These are phyloP conservation scores for Flammula alnicola DNA, from an alignment of 1,284 basidiomycete genomes.

Conservation along the genomic window DNA sequence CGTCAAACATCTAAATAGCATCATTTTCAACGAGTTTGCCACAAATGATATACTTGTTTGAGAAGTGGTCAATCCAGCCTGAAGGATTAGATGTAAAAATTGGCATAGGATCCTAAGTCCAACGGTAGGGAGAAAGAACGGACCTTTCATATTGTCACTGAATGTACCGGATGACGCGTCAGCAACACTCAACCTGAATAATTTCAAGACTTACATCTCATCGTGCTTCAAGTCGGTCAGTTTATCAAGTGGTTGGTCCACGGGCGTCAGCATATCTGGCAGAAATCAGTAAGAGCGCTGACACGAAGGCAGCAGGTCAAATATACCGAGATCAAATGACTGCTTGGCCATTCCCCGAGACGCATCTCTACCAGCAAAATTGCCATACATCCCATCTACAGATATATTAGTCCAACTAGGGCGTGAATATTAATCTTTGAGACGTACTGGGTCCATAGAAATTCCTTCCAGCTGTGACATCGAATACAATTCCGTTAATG, in stretches of 20 bases:
- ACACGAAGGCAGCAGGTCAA: neutral
- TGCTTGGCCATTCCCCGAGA: constrained; percentile 97
- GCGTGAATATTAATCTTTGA: constrained; percentile 1
- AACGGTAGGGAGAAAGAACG: constrained; percentile 5
- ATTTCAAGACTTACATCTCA: constrained; percentile 73
- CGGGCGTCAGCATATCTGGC: constrained; percentile 86
- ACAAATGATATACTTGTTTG: constrained; percentile 85
- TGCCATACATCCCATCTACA: constrained; percentile 92
- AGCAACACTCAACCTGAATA: constrained; percentile 11
- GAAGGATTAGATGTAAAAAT: constrained; percentile 1
- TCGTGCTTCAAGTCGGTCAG: constrained; percentile 76
- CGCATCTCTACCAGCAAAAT: constrained; percentile 94
- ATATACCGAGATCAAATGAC: constrained; percentile 86
- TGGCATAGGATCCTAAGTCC: neutral
- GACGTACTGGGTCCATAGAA: constrained; percentile 92
- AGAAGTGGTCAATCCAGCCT: constrained; percentile 92
- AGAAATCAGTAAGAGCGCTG: constrained; percentile 3
- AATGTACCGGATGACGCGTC: neutral
- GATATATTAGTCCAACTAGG: neutral
- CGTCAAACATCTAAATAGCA: constrained; percentile 37
- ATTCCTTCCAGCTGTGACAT: constrained; percentile 85
- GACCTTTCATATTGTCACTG: constrained; percentile 90
- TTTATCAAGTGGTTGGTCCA: constrained; percentile 87
- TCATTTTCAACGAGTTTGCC: constrained; percentile 84
- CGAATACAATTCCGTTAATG: constrained; percentile 89